Conservation (phyloP, 2,329 filamentous ascomycete genomes). For the Neonectria magnoliae region DNA sequence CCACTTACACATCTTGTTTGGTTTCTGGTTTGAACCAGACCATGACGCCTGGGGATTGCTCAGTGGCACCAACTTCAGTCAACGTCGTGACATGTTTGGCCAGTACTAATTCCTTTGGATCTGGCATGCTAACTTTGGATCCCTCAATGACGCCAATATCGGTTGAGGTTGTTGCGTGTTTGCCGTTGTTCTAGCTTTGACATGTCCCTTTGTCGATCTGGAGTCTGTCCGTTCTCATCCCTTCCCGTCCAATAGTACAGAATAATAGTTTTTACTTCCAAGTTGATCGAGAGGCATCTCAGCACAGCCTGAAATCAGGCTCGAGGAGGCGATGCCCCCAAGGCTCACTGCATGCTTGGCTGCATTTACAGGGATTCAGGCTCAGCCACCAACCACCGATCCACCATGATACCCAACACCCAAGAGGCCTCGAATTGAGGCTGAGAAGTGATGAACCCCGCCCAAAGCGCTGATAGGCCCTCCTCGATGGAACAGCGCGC, state of each 20-base stretch:
- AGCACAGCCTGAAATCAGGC: neutral
- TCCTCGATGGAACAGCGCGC: neutral
- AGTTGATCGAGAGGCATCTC: neutral
- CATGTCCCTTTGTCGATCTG: neutral
- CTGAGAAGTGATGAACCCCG: neutral
- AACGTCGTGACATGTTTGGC: neutral
- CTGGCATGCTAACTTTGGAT: neutral
- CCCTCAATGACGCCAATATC: neutral
- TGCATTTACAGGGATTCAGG: neutral
- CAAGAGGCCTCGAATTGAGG: neutral
- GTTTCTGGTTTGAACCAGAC: constrained; percentile 14
- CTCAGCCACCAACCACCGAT: neutral
- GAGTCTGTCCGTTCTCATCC: neutral
- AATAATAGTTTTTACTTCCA: neutral
- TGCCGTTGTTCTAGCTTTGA: neutral
- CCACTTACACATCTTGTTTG: constrained; percentile 5
- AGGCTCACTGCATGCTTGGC: neutral
- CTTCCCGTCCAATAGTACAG: neutral
- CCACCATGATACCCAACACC: neutral
- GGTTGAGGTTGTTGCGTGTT: neutral
- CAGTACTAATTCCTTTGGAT: neutral
- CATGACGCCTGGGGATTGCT: neutral
- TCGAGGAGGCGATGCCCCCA: neutral
- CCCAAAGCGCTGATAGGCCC: no score
- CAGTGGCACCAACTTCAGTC: neutral